These are phyloP conservation scores for Colletotrichum plurivorum DNA, from an alignment of 2,329 filamentous ascomycete species.

Conservation along the genomic window DNA sequence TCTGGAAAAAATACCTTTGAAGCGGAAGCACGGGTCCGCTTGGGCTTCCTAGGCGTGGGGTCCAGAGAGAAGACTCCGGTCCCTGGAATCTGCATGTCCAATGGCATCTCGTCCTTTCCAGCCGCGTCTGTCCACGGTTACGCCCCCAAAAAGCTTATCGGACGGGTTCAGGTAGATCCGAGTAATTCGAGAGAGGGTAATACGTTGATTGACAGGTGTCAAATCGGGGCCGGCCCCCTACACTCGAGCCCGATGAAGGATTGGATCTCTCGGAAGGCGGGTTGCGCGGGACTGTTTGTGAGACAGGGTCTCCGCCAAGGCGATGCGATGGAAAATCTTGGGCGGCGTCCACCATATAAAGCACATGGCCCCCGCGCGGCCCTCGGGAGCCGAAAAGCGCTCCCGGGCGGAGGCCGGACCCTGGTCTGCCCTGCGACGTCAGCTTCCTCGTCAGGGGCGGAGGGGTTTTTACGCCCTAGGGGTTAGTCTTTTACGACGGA, in stretches of 20 bases:
- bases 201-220: too few species aligned
- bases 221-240: too few species aligned
- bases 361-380: background rate
- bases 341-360: background rate
- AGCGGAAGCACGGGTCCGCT: slow-evolving; percentile 30
- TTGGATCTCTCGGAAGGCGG: slow-evolving; percentile 14
- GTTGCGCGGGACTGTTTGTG: slow-evolving; percentile 9
- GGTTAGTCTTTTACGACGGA: slow-evolving; percentile 19
- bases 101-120: slow-evolving; percentile 18
- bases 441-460: background rate
- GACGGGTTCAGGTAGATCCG: background rate
- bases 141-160: background rate
- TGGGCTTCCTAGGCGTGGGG: slow-evolving; percentile 23
- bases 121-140: background rate
- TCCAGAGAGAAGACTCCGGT: slow-evolving; percentile 33
- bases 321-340: too few species aligned
- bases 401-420: background rate
- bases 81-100: slow-evolving; percentile 29
- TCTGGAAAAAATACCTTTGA: slow-evolving; percentile 8
- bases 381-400: slow-evolving; percentile 9
- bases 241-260: too few species aligned
- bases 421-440: slow-evolving; percentile 9
- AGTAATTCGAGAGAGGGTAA: too few species aligned
- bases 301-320: slow-evolving; percentile 30
- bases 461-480: background rate